Conservation (phyloP, 345 rosid species). For the Salix koriyanagi region DNA sequence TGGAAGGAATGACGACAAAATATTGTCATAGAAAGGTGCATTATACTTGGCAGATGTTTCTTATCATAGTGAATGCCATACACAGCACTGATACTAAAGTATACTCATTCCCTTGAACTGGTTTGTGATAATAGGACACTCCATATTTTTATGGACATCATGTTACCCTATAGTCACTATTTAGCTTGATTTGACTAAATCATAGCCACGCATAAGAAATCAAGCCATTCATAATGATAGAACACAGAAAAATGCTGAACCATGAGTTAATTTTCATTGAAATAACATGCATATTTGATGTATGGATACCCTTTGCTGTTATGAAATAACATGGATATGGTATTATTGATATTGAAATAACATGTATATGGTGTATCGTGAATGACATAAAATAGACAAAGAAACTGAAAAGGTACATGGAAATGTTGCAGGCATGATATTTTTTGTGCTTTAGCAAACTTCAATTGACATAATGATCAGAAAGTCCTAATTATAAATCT, state of each 20-base stretch:
- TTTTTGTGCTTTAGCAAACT: neutral
- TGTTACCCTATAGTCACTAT: neutral
- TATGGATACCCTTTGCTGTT: neutral
- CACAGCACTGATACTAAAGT: neutral
- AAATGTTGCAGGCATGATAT: neutral
- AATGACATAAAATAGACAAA: neutral
- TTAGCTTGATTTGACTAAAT: neutral
- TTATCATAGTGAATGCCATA: neutral
- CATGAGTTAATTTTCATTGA: neutral
- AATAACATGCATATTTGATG: no score
- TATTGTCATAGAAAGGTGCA: neutral
- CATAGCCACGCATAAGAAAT: neutral
- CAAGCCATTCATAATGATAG: no score
- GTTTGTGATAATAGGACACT: neutral
- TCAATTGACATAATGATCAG: neutral
- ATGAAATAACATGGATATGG: neutral
- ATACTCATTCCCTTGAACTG: neutral
- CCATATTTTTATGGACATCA: neutral
- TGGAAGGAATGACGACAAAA: neutral
- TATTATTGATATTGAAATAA: neutral
- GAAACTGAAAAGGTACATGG: neutral
- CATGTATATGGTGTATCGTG: neutral
- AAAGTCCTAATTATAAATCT: neutral
- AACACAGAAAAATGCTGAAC: neutral
- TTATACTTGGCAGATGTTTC: neutral